Evolutionary conservation across 805 yeast genomes (phyloP).

Genomic region (Ogataea glucozyma): DNA sequence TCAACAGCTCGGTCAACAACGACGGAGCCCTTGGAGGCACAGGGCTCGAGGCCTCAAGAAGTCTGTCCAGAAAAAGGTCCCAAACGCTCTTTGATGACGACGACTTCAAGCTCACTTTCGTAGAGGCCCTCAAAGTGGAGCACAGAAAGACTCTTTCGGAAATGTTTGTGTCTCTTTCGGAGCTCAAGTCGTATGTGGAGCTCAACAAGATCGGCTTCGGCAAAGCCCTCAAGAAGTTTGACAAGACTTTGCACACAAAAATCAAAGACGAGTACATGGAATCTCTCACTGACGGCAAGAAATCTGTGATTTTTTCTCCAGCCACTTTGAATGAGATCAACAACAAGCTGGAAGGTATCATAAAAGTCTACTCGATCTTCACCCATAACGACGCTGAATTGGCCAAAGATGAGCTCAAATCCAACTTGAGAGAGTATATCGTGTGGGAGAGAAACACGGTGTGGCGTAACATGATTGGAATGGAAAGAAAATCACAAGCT

Average conservation of each 20-base stretch:
- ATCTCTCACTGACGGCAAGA: conserved; percentile 38
- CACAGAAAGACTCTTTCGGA: conserved; percentile 66
- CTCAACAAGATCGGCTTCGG: conserved; percentile 86
- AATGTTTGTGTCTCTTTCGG: conserved; percentile 73
- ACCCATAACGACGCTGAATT: conserved; percentile 40
- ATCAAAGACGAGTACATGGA: conserved; percentile 60
- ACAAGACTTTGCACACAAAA: conserved; percentile 69
- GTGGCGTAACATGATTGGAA: conserved; percentile 94
- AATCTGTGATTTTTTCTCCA: conserved; percentile 56
- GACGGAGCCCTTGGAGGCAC: neutral
- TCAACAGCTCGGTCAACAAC: conserved; percentile 17
- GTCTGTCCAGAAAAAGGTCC: conserved; percentile 28
- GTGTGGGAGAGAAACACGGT: conserved; percentile 98
- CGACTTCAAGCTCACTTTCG: conserved; percentile 38
- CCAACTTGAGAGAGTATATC: conserved; percentile 80
- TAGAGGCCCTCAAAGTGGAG: conserved; percentile 58
- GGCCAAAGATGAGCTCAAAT: conserved; percentile 47
- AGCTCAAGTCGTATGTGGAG: conserved; percentile 79
- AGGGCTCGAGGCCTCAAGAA: conserved; percentile 20
- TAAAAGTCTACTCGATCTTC: conserved; percentile 41
- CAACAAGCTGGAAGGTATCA: conserved; percentile 46
- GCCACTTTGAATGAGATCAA: conserved; percentile 51
- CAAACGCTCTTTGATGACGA: conserved; percentile 39
- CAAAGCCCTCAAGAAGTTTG: conserved; percentile 89
- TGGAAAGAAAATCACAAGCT: conserved; percentile 84